Evolutionary conservation across 257 asterid genomes (phyloP).

Genomic region (Solanum paucissectum): DNA sequence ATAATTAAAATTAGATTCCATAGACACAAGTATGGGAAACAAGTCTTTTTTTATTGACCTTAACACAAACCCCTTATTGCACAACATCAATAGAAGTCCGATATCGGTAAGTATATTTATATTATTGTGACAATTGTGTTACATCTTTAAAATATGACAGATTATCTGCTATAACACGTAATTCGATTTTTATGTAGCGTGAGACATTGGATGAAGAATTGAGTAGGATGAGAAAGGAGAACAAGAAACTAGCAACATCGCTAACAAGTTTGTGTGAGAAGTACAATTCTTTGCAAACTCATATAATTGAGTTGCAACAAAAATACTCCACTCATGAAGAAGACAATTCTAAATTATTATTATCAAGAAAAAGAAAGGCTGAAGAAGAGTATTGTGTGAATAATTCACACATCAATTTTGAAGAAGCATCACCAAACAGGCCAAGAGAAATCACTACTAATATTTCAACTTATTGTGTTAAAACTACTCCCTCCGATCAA

Average conservation of each 20-base stretch:
- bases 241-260: constrained; percentile 39
- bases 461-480: constrained; percentile 36
- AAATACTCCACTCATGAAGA: constrained; percentile 1
- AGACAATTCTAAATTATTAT: background rate
- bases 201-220: constrained; percentile 31
- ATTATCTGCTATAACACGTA: background rate
- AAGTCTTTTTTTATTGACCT: constrained; percentile 18
- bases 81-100: no score
- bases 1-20: background rate
- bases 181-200: constrained; percentile 16
- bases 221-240: constrained; percentile 31
- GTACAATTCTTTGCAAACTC: constrained; percentile 12
- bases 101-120: background rate
- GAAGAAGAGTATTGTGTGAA: constrained; percentile 4
- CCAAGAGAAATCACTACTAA: constrained; percentile 41
- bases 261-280: constrained; percentile 22
- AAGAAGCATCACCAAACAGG: constrained; percentile 22
- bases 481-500: constrained; percentile 39
- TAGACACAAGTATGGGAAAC: background rate
- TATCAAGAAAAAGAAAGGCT: constrained; percentile 33
- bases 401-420: background rate
- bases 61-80: background rate
- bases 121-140: background rate
- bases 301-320: constrained; percentile 16
- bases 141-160: background rate